Evolutionary conservation across 2,329 filamentous ascomycete genomes (phyloP), one percentile per base, ranked within the genome.

Genomic region (Chaetomium sp.): DNA sequence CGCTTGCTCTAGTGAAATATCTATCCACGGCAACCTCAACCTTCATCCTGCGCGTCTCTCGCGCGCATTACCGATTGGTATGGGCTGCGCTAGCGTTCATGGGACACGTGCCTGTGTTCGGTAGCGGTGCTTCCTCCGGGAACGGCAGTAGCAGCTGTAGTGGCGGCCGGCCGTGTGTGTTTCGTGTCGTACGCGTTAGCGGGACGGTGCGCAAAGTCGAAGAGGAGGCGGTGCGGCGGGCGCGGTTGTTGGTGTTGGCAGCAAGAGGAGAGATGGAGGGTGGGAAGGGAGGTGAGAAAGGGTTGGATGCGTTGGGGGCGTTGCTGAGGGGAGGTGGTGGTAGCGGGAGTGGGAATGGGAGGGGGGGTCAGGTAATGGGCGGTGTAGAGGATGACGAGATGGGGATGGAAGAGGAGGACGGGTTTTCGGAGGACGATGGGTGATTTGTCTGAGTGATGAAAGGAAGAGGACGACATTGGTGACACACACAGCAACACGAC

Each of bases 151-250:
- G 19, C 19, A 27, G 19, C 19, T 2, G 19, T 27, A 27, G 72
- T 56, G 78, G 76, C 66, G 80, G 82, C 32, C 76, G 79, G 56
- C 77, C 81, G 0, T 95, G 91, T 65, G 86, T 92, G 1, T 88
- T 95, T 60, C 84, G 86, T 46, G 91, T 99, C 11, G 82, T 95
- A 6, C 81, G 89, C 59, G 89, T 96, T 11, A 94, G 89, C 61
- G 94, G 92, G 12, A 99, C 94, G 3, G 96, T 99, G 66, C 86
- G 86, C 64, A 96, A 95, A 71, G 87, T 85, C 2, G 91, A 97
- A 71, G 86, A 95, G 68, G 91, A 96, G 70, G 90, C 91, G 38
- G 87, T 97, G 65, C 80, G 85, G 4, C 79, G 89, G 58, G 89
- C 90, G 43, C 85, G 87, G 63, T 76, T 79, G 55, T 80, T 90